Base-by-base conservation (phyloP, 2,329 filamentous ascomycete species). In the Aspergillus ochraceus region DNA sequence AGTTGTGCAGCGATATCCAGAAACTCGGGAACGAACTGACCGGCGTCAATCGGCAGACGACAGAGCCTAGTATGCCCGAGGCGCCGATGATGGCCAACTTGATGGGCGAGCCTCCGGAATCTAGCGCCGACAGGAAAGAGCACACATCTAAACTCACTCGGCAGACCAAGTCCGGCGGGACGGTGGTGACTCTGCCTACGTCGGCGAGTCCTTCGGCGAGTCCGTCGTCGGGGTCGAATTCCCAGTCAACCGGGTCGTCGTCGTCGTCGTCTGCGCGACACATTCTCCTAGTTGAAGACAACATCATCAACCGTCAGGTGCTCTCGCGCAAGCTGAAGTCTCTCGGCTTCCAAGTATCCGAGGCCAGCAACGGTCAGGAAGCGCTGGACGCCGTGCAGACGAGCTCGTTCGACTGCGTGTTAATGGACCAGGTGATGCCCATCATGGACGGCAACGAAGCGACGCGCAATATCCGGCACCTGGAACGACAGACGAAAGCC, bases 361-460 rank as follows among this genome's bases (percentile, higher is more conserved):
- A 76, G 9, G 76, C 75, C 12, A 74, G 69, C 17, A 76, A 79
- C 42, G 77, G 77, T 2, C 68, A 68, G 14, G 78, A 81, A 64
- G 79, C 78, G 54, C 68, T 84, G 1, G 76, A 77, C 0, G 73
- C 76, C 2, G 72, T 81, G 8, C 61, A 72, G 19, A 65, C 64
- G 1, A 36, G 45, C 2, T 26, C 26, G 3, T 71, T 90, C 24
- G 86, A 86, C 9, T 81, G 92, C 50, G 87, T 93, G 12, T 74
- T 93, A 6, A 92, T 93, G 90, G 90, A 93, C 70, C 81, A 92
- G 52, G 90, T 92, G 69, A 93, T 93, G 90, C 90, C 90, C 1
- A 83, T 92, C 49, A 92, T 92, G 90, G 89, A 93, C 68, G 90
- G 90, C 39, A 85, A 90, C 74, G 89, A 88, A 2, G 91, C 90